Percentiles rank a stretch among this genome's conserved stretches.
These are phyloP conservation scores for Aspergillus heteromorphus DNA, from an alignment of 495 filamentous ascomycete species.

Conservation along the genomic window DNA sequence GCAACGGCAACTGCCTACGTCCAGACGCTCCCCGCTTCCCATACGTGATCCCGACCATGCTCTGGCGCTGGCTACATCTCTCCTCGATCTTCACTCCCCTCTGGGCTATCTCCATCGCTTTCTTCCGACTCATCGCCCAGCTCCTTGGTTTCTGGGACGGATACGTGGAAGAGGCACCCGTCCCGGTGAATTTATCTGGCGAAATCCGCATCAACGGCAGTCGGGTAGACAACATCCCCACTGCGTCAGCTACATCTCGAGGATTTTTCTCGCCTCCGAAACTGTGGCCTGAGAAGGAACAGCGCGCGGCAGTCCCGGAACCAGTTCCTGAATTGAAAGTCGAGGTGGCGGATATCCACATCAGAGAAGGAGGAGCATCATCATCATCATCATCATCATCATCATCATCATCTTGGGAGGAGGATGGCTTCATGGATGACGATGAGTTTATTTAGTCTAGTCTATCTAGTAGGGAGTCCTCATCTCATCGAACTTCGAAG, in stretches of 20 bases:
- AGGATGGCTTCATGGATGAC: constrained; percentile 29
- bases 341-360: constrained; percentile 14
- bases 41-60: constrained; percentile 42
- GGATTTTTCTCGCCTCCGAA: constrained; percentile 15
- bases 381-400: too few relatives aligned
- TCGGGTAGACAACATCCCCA: constrained; percentile 13
- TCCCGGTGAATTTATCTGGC: constrained; percentile 23
- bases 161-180: constrained; percentile 34
- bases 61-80: constrained; percentile 41
- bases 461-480: too few relatives aligned
- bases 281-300: constrained; percentile 13
- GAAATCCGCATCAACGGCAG: constrained; percentile 34
- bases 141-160: constrained; percentile 40
- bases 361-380: constrained; percentile 37
- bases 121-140: constrained; percentile 30
- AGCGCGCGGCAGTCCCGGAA: constrained; percentile 4
- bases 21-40: constrained; percentile 43
- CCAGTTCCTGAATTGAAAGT: constrained; percentile 7
- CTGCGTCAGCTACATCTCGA: constrained; percentile 8
- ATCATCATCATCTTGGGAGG: constrained; percentile 6
- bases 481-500: not conserved
- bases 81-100: constrained; percentile 27
- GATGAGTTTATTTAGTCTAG: constrained; percentile 30
- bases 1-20: constrained; percentile 41
- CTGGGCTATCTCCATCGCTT: constrained; percentile 26